phyloP scores from a whole-genome alignment of 805 yeast genomes.

The Huiozyma sinensis region DNA sequence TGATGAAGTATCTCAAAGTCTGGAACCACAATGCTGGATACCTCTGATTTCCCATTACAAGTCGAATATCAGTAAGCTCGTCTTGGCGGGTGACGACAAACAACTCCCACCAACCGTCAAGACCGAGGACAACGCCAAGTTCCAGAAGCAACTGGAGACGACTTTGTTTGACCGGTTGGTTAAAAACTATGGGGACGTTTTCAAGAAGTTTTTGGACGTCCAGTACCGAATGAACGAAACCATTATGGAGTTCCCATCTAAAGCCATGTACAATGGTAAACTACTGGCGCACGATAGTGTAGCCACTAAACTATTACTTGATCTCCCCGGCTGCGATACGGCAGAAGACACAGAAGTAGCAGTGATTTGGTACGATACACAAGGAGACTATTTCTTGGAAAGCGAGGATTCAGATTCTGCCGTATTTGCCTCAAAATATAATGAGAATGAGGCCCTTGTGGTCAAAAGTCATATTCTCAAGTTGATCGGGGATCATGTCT shows the following conservation, averaged over 20 bases:
- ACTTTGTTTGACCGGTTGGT: constrained; percentile 80
- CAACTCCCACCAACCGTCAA: constrained; percentile 90
- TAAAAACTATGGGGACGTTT: constrained; percentile 34
- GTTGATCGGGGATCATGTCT: constrained; percentile 44
- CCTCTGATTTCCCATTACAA: constrained; percentile 63
- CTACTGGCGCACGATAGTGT: constrained; percentile 57
- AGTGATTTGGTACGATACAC: constrained; percentile 83
- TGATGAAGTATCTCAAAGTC: constrained; percentile 90
- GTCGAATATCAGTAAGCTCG: constrained; percentile 39
- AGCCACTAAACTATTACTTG: constrained; percentile 39
- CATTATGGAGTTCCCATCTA: constrained; percentile 73
- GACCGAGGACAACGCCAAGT: constrained; percentile 33
- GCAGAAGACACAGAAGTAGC: constrained; percentile 48
- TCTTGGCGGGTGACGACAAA: constrained; percentile 87
- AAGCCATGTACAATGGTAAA: constrained; percentile 49
- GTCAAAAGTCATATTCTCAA: constrained; percentile 46
- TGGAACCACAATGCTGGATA: constrained; percentile 96
- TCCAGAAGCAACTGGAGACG: constrained; percentile 38
- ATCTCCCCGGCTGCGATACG: constrained; percentile 39
- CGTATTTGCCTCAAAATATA: constrained; percentile 48
- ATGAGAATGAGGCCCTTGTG: constrained; percentile 63
- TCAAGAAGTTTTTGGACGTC: constrained; percentile 51
- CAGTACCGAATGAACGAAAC: constrained; percentile 81
- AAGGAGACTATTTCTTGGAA: constrained; percentile 78
- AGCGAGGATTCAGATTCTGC: constrained; percentile 26